These are phyloP conservation scores for Solanum paucissectum DNA, from an alignment of 257 asterid genomes.

Conservation along the genomic window DNA sequence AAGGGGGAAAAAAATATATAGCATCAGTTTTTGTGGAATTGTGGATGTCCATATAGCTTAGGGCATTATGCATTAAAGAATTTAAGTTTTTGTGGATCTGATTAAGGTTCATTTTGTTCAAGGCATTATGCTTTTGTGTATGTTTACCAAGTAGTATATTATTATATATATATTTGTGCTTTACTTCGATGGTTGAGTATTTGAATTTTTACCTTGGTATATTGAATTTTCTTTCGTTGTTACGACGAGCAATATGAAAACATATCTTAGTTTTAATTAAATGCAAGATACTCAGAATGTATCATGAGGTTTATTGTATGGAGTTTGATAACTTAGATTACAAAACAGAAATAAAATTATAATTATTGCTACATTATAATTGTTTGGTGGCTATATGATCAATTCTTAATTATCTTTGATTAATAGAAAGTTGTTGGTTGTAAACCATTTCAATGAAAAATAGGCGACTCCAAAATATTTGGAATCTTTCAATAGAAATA, in stretches of 20 bases:
- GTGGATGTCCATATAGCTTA: not conserved
- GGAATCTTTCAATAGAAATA: not conserved
- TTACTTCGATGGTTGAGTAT: not conserved
- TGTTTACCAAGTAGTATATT: not conserved
- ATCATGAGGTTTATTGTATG: too few relatives aligned
- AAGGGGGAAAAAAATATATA: not conserved
- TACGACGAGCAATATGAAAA: too few relatives aligned
- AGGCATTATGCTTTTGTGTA: not conserved
- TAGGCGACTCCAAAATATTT: not conserved
- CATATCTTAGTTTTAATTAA: too few relatives aligned
- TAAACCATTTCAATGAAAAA: not conserved
- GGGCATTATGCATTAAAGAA: not conserved
- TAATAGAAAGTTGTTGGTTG: not conserved
- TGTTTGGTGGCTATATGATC: not conserved
- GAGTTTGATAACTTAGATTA: not conserved
- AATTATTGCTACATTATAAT: not conserved
- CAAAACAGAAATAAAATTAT: not conserved
- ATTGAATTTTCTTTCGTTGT: fast-evolving
- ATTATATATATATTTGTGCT: too few relatives aligned
- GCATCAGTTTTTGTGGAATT: not conserved
- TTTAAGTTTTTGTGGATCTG: not conserved
- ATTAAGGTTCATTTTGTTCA: not conserved
- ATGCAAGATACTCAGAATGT: too few relatives aligned
- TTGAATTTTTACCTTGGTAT: not conserved
- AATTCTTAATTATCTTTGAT: not conserved